These are phyloP conservation scores for Brasenia schreberi DNA, from an alignment of 164 flowering plant species.

Conservation along the genomic window DNA sequence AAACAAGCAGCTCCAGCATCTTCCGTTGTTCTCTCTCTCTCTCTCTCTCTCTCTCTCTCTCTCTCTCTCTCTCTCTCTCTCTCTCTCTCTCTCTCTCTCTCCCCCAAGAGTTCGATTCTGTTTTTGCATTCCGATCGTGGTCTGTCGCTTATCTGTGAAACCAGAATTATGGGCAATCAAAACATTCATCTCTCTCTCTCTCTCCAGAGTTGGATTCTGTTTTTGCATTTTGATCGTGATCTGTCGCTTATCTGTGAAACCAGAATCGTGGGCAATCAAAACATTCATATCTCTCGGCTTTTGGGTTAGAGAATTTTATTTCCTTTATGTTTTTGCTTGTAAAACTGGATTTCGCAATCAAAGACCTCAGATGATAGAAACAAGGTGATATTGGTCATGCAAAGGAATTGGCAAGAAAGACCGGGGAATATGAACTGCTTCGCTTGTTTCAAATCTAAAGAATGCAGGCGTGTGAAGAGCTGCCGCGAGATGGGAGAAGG, in stretches of 20 bases:
- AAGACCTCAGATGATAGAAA: background rate
- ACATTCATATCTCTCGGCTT: too few species aligned
- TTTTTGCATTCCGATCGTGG: background rate
- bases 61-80: background rate
- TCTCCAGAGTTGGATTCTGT: background rate
- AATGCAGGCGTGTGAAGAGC: slow-evolving; percentile 12
- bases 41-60: background rate
- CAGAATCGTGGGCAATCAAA: background rate
- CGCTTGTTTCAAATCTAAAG: background rate
- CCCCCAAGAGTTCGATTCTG: background rate
- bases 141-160: background rate
- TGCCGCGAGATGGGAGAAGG: slow-evolving; percentile 25
- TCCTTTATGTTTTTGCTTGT: too few species aligned
- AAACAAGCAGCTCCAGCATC: too few species aligned
- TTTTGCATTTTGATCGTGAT: background rate
- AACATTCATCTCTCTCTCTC: background rate
- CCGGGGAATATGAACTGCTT: background rate
- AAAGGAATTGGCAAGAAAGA: background rate
- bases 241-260: background rate
- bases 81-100: background rate
- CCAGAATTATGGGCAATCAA: background rate
- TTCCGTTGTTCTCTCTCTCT: background rate
- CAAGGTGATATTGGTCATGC: background rate
- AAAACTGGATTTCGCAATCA: too few species aligned
- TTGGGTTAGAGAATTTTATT: too few species aligned